Evolutionary conservation across 2,329 filamentous ascomycete genomes (phyloP).

Genomic region (Pestalotiopsis sp.): DNA sequence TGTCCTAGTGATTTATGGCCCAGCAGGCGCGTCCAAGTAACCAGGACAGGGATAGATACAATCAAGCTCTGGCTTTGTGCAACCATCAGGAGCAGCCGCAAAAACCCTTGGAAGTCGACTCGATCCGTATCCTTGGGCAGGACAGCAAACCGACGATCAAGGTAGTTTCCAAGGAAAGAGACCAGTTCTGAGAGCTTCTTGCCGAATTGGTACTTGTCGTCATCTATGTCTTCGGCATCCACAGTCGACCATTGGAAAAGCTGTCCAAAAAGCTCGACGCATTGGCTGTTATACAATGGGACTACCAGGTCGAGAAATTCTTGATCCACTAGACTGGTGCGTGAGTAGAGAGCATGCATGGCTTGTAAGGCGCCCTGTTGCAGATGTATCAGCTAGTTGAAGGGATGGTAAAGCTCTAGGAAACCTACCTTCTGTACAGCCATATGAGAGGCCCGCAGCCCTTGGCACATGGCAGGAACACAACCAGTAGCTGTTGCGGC

Average conservation of each 20-base stretch:
- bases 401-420: background rate
- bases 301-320: slow-evolving; percentile 80
- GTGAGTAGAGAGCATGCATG: slow-evolving; percentile 79
- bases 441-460: slow-evolving; percentile 71
- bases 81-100: slow-evolving; percentile 78
- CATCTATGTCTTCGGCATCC: slow-evolving; percentile 81
- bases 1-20: slow-evolving; percentile 69
- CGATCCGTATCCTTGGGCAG: slow-evolving; percentile 59
- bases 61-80: slow-evolving; percentile 85
- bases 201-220: slow-evolving; percentile 87
- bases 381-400: background rate
- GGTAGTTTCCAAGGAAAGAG: slow-evolving; percentile 80
- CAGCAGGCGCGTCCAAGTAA: slow-evolving; percentile 86
- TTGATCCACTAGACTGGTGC: slow-evolving; percentile 73
- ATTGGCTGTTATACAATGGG: slow-evolving; percentile 76
- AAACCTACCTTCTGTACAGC: slow-evolving; percentile 71
- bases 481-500: slow-evolving; percentile 74
- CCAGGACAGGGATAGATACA: slow-evolving; percentile 89
- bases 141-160: slow-evolving; percentile 75
- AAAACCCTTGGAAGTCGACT: slow-evolving; percentile 71
- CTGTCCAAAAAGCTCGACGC: slow-evolving; percentile 71
- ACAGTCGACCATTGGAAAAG: slow-evolving; percentile 82
- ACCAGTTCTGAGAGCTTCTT: slow-evolving; percentile 96
- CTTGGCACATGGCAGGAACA: slow-evolving; percentile 71
- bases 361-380: slow-evolving; percentile 78